Conservation (phyloP, 2,329 filamentous ascomycete genomes). For the Coniochaeta pulveracea region DNA sequence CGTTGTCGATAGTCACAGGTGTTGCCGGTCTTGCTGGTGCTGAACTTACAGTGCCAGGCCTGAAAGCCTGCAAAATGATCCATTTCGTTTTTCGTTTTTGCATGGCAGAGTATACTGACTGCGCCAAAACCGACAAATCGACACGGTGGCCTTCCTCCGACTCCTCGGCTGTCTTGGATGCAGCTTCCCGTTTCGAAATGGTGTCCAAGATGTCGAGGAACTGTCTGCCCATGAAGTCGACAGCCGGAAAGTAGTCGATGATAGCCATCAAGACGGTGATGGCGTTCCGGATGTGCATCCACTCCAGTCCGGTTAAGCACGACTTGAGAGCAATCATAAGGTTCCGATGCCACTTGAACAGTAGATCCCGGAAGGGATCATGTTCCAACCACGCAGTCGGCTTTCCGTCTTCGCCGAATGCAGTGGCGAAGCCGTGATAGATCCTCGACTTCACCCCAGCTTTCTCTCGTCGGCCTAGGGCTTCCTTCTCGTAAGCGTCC, state of each 20-base stretch:
- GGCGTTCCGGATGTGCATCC: constrained; percentile 96
- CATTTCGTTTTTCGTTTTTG: constrained; percentile 56
- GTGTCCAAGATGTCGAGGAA: constrained; percentile 52
- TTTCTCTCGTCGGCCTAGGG: constrained; percentile 39
- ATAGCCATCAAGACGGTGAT: constrained; percentile 80
- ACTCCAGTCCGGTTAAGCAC: constrained; percentile 75
- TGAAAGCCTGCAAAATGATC: constrained; percentile 66
- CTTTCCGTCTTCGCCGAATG: constrained; percentile 58
- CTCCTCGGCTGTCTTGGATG: constrained; percentile 29
- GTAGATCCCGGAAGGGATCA: constrained; percentile 72
- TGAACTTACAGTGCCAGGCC: constrained; percentile 47
- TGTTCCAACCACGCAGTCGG: constrained; percentile 66
- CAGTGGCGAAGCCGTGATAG: constrained; percentile 69
- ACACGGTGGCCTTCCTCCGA: constrained; percentile 48
- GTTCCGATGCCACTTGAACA: constrained; percentile 85
- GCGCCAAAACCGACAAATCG: constrained; percentile 65
- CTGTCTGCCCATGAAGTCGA: constrained; percentile 75
- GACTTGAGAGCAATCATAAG: constrained; percentile 69
- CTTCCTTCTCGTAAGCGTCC: constrained; percentile 69
- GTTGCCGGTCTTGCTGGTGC: too few relatives aligned
- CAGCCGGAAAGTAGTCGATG: constrained; percentile 71
- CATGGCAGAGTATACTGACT: constrained; percentile 59
- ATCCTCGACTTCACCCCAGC: constrained; percentile 31
- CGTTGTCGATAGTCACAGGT: too few relatives aligned
- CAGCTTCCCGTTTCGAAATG: constrained; percentile 51